Base-by-base conservation (phyloP, 805 yeast species). In the Starmerella khaoyaiensis region DNA sequence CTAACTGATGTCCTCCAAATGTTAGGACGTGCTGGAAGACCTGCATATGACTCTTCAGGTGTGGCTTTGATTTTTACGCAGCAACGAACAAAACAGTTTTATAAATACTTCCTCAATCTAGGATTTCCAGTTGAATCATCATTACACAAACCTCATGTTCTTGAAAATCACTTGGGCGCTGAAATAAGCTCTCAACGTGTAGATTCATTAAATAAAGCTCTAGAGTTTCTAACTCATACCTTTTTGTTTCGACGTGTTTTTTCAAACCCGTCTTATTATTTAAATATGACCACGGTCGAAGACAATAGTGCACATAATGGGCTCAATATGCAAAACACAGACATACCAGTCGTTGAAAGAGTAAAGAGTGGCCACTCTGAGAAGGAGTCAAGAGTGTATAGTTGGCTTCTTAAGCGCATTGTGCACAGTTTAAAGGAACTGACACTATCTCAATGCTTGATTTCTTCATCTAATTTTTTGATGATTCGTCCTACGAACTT, bases 11-110 rank as follows among this genome's bases (percentile, higher is more conserved):
- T 90, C 27, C 79, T 93, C 44, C 99, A 90, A 63, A 90, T 90
- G 47, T 90, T 90, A 62, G 99, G 99, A 50, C 79, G 99, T 64
- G 98, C 98, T 20, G 99, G 99, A 61, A 74, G 99, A 60, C 99
- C 99, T 1, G 81, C 82, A 1, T 79, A 64, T 51, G 87, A 79
- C 59, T 76, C 80, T 9, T 72, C 76, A 44, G 87, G 87, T 51
- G 78, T 67, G 35, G 83, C 83, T 0, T 73, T 79, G 38, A 81
- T 79, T 2, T 78, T 69, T 53, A 79, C 90, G 8, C 76, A 76
- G 52, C 84, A 79, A 45, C 65, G 77, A 7, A 79, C 79, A 46
- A 79, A 79, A 57, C 65, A 69, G 44, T 79, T 79, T 48, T 79
- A 79, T 61, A 79, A 79, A 54, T 81, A 79, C 56, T 79, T 79